These are phyloP conservation scores for Diaporthe destruens DNA, from an alignment of 2,329 filamentous ascomycete species.

Conservation along the genomic window DNA sequence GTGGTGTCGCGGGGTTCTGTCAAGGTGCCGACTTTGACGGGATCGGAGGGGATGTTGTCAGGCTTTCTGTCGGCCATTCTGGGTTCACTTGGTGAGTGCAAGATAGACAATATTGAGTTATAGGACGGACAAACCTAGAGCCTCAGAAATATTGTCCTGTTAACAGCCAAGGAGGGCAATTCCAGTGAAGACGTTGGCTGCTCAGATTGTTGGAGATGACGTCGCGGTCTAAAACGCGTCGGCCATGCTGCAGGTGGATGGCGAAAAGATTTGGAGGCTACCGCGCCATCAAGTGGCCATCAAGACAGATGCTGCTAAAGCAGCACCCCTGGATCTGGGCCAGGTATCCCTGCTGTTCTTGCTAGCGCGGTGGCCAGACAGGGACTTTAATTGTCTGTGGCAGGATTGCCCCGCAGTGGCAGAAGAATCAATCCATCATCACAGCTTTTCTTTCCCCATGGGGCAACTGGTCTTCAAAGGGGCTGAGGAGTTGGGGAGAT, in stretches of 20 bases:
- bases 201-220: conserved; percentile 10
- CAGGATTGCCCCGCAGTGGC: neutral
- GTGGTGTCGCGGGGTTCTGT: neutral
- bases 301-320: no score
- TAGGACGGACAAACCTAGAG: conserved; percentile 17
- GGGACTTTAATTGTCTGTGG: neutral
- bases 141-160: neutral
- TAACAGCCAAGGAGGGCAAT: neutral
- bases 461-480: no score
- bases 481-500: no score
- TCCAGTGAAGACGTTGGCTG: conserved; percentile 9
- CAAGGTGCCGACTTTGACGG: conserved; percentile 11
- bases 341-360: neutral
- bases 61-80: conserved; percentile 25
- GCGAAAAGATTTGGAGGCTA: conserved; percentile 10
- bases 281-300: no score
- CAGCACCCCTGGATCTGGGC: neutral
- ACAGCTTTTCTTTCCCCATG: neutral
- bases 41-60: neutral
- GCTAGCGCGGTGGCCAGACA: neutral
- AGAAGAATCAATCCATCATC: no score
- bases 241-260: conserved; percentile 9
- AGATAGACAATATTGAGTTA: neutral
- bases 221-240: conserved; percentile 3
- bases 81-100: neutral